phyloP scores from a whole-genome alignment of 78 protist species.

The Isochrysis galbana region DNA sequence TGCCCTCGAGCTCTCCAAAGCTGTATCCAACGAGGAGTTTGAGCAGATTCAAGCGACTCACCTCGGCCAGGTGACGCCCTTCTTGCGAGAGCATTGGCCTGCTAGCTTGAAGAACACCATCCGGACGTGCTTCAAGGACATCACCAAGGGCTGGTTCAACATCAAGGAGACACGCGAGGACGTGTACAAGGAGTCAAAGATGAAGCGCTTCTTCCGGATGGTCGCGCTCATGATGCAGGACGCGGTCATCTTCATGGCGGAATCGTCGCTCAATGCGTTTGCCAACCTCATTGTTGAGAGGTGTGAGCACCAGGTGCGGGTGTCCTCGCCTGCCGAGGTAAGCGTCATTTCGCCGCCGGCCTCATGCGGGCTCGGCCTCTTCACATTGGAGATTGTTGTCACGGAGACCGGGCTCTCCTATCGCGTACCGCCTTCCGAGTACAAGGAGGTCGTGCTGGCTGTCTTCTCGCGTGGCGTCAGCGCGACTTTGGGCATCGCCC shows the following conservation, averaged over 20 bases:
- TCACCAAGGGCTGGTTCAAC: conserved; percentile 89
- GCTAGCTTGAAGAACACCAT: conserved; percentile 32
- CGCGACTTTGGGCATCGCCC: conserved; percentile 47
- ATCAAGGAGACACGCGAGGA: conserved; percentile 55
- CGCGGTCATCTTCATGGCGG: conserved; percentile 62
- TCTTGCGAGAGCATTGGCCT: conserved; percentile 44
- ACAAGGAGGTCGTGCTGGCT: conserved; percentile 1
- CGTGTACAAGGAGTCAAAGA: conserved; percentile 76
- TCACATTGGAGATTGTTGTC: conserved; percentile 59
- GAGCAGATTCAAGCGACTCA: conserved; percentile 48
- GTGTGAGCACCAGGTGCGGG: background rate
- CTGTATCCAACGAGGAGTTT: conserved; percentile 59
- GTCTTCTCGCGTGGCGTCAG: conserved; percentile 49
- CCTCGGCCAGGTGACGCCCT: background rate
- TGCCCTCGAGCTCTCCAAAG: conserved; percentile 29
- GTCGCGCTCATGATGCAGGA: conserved; percentile 73
- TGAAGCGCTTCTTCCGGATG: conserved; percentile 57
- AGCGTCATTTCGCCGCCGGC: background rate
- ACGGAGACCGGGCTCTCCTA: background rate
- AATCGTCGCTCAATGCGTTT: conserved; percentile 39
- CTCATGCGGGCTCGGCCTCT: conserved; percentile 31
- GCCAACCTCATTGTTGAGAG: conserved; percentile 32
- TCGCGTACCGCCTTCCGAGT: background rate
- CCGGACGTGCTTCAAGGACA: conserved; percentile 13
- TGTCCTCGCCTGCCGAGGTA: background rate